Base-by-base conservation (phyloP, 2,329 filamentous ascomycete species). In the Verticillium zaregamsianum region DNA sequence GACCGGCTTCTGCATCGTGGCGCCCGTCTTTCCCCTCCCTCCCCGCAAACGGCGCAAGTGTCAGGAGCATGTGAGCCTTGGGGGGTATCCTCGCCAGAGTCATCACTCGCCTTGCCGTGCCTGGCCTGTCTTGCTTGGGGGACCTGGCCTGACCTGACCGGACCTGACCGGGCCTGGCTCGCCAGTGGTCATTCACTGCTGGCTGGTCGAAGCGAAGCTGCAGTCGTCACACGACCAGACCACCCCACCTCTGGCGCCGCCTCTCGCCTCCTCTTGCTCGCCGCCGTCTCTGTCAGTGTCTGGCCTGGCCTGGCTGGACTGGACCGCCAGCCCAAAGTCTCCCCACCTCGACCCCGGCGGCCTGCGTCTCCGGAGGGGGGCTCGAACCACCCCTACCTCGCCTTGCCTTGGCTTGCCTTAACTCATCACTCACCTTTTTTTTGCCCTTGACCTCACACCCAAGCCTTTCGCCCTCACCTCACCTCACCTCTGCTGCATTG, bases 201-300 rank as follows among this genome's bases (percentile, higher is more conserved):
- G 20, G 28, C 6, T 28, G 5, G 5, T 28, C n/a, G 8, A 12
- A 49, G 45, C 39, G 39, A 40, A 31, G 57, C 57, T 58, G 57
- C 57, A 58, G 45, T 32, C 57, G 57, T 58, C 57, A 58, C 57
- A 58, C 57, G 57, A 58, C 57, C 57, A 49, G 2, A 14, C 12
- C 35, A 25, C 33, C 56, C 56, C 33, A 58, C 55, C 20, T 3
- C 31, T 33, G 55, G 31, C 14, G 9, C n/a, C 33, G 54, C 28
- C 14, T 57, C 32, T 57, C 17, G 55, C 55, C 55, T 37, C 55
- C 31, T 32, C 31, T 57, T 32, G 55, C 8, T 33, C 55, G 17
- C 31, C 12, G 31, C 55, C 28, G 35, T 32, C 17, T 56, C 6
- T 32, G 11, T n/a, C n/a, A 23, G 25, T 57, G 32, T 15, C 49